These are phyloP conservation scores for Saccharomycopsis schoenii DNA, from an alignment of 805 yeast species.

Conservation along the genomic window DNA sequence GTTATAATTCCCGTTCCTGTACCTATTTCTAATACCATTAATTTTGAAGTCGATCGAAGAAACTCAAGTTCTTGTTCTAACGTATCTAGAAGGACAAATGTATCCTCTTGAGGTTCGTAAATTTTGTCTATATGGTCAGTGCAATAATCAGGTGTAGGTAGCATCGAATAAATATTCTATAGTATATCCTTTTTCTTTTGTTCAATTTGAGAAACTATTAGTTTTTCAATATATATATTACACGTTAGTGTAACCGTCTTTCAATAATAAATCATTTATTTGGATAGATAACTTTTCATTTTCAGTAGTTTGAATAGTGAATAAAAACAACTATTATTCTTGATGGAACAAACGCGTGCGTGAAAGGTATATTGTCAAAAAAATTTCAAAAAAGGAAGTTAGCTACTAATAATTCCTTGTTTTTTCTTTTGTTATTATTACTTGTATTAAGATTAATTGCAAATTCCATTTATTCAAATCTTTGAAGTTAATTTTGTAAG, in stretches of 20 bases:
- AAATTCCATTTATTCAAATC: no score
- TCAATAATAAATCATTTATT: background rate
- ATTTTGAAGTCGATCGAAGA: conserved; percentile 26
- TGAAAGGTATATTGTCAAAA: no score
- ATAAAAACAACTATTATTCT: no score
- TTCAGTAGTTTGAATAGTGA: no score
- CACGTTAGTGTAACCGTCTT: background rate
- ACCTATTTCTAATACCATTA: conserved; percentile 75
- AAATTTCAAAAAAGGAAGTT: background rate
- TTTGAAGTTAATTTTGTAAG: background rate
- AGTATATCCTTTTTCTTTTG: background rate
- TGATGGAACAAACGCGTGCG: background rate
- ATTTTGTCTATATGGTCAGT: conserved; percentile 58
- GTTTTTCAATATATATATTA: no score
- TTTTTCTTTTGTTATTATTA: background rate
- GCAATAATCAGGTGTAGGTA: conserved; percentile 64
- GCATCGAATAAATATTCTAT: conserved; percentile 40
- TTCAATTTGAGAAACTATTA: background rate
- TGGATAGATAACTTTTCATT: no score
- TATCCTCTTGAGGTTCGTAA: conserved; percentile 93
- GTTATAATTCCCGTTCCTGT: conserved; percentile 88
- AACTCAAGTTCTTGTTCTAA: conserved; percentile 49
- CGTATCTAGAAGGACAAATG: conserved; percentile 73
- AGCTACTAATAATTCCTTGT: background rate
- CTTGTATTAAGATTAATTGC: background rate